Evolutionary conservation across 176 grass and related monocot species (phyloP), one percentile per base, ranked within the genome.

Genomic region (Oryza coarctata): DNA sequence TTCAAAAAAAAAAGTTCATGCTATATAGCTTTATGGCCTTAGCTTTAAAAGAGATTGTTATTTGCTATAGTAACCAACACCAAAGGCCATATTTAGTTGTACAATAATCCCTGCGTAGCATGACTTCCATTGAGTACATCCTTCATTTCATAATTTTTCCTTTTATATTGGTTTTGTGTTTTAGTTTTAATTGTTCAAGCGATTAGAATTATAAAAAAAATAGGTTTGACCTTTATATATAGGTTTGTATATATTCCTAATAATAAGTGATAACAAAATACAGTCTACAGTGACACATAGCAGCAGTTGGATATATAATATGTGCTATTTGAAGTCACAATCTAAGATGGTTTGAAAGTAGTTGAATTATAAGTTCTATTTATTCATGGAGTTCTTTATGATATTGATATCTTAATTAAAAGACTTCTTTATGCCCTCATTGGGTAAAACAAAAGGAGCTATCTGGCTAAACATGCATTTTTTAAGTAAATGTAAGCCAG

Each of bases 21-120:
- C 34, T 63, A 68, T 63, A 63, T 65, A 57, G 28, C 45, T 86
- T 86, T 57, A 55, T 26, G 71, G n/a, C 41, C 5, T 29, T 66
- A 13, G 41, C 43, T 32, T 34, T 49, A 34, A 34, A 74, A 74
- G 10, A 9, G 20, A 75, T 38, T 58, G 20, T 3, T 27, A 66
- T 75, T 73, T 33, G 80, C 8, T 33, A 58, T 9, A 45, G 64
- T 36, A 82, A 75, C 73, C 50, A 32, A 66, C 44, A 58, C 9
- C 11, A n/a, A 26, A 44, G 6, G 22, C 10, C 4, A 17, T 52
- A 7, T 52, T 7, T 43, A 43, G 40, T 43, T 43, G 9, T 43
- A 43, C 40, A 43, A 43, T 43, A 43, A 43, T 12, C 40, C 40
- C 40, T 12, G 40, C 9, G 40, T 13, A 47, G 17, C 4, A 17